Evolutionary conservation across 352 stramenopile genomes (phyloP).

Genomic region (Phytophthora palmivora): DNA sequence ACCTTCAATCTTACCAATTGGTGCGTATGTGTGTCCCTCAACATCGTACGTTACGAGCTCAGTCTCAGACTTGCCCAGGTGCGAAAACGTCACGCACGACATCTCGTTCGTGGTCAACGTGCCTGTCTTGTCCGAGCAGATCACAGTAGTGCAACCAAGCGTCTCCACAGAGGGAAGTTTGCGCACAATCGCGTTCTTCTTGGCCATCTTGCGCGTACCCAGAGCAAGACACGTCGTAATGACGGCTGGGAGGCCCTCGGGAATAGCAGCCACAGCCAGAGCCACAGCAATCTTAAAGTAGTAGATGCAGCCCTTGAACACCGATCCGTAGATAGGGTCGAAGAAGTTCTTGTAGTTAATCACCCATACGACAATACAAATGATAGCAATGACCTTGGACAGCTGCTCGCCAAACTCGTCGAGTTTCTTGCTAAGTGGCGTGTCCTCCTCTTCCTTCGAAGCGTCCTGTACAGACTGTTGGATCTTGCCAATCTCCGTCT

Average conservation of each 20-base stretch:
- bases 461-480: slow-evolving; percentile 93
- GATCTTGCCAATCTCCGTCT: slow-evolving; percentile 99
- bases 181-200: slow-evolving; percentile 98
- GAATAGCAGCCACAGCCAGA: slow-evolving; percentile 98
- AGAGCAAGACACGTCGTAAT: slow-evolving; percentile 98
- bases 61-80: slow-evolving; percentile 67
- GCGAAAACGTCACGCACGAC: slow-evolving; percentile 87
- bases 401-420: slow-evolving; percentile 98
- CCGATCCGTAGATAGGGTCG: slow-evolving; percentile 83
- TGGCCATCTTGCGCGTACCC: slow-evolving; percentile 96
- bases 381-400: slow-evolving; percentile 97
- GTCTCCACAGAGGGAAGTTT: slow-evolving; percentile 98
- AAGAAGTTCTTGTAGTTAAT: slow-evolving; percentile 99
- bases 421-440: slow-evolving; percentile 97
- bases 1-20: slow-evolving; percentile 75
- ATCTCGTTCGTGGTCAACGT: slow-evolving; percentile 99
- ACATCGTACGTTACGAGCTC: slow-evolving; percentile 92
- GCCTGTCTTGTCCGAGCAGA: slow-evolving; percentile 95
- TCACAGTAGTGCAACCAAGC: slow-evolving; percentile 95
- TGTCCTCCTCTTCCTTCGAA: slow-evolving; percentile 94
- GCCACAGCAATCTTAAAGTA: slow-evolving; percentile 99
- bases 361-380: slow-evolving; percentile 97
- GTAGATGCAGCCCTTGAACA: slow-evolving; percentile 97
- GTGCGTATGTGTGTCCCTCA: slow-evolving; percentile 95
- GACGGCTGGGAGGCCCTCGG: slow-evolving; percentile 98